Evolutionary conservation across 176 grass and related monocot species (phyloP).

Genomic region (Musa acuminata): DNA sequence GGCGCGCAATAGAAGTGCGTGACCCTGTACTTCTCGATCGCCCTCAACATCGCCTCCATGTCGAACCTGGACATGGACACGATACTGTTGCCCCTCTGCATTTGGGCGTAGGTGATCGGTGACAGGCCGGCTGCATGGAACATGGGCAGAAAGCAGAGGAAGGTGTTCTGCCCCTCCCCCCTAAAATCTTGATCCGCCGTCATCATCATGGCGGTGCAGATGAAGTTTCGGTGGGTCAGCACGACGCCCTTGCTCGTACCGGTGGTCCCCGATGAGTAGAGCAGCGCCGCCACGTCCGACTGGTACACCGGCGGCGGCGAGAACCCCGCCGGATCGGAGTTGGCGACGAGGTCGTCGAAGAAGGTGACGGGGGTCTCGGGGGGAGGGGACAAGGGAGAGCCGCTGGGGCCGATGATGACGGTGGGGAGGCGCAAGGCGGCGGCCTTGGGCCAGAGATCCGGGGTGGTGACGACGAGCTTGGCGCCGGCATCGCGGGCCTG

Average conservation of each 20-base stretch:
- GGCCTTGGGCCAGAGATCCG: conserved; percentile 43
- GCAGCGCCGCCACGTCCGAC: conserved; percentile 49
- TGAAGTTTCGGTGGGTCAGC: conserved; percentile 86
- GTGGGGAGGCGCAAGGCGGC: conserved; percentile 39
- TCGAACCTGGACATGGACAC: conserved; percentile 70
- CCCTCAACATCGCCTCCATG: conserved; percentile 40
- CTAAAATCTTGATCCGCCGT: conserved; percentile 59
- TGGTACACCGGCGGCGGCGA: conserved; percentile 42
- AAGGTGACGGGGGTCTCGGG: conserved; percentile 25
- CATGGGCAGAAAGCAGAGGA: conserved; percentile 98
- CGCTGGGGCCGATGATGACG: conserved; percentile 41
- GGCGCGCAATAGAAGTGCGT: conserved; percentile 76
- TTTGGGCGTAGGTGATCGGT: conserved; percentile 58
- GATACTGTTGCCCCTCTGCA: conserved; percentile 56
- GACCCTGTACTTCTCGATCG: conserved; percentile 44
- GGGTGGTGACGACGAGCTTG: conserved; percentile 52
- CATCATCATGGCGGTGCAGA: conserved; percentile 42
- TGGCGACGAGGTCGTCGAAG: conserved; percentile 49
- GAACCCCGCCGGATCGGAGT: conserved; percentile 24
- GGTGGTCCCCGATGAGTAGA: conserved; percentile 92
- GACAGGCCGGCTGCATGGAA: conserved; percentile 83
- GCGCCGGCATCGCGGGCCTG: conserved; percentile 45
- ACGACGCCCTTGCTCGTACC: conserved; percentile 88
- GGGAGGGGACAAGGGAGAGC: not conserved
- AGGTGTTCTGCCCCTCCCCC: conserved; percentile 52